phyloP scores from a whole-genome alignment of 2,329 filamentous ascomycete species.

The Fusarium sp. region DNA sequence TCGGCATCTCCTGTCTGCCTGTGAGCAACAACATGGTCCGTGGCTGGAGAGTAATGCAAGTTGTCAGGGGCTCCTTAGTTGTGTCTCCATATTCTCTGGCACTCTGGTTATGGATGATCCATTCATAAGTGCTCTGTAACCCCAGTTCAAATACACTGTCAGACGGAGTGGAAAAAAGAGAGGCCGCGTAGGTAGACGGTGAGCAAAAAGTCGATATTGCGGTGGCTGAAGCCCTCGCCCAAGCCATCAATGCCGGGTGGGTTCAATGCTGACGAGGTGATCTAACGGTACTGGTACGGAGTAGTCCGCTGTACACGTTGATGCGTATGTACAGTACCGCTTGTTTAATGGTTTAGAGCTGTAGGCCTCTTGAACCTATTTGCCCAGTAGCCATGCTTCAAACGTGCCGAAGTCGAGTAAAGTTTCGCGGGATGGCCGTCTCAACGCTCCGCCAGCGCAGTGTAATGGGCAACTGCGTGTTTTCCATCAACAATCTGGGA shows the following conservation, averaged over 20 bases:
- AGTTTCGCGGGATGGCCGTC: conserved; percentile 33
- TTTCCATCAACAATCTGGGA: conserved; percentile 1
- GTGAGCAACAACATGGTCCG: conserved; percentile 8
- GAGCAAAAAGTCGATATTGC: conserved; percentile 24
- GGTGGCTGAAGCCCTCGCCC: conserved; percentile 33
- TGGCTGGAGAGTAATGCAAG: conserved; percentile 30
- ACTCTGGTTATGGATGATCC: conserved; percentile 26
- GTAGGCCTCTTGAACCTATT: conserved; percentile 16
- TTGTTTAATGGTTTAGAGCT: conserved; percentile 13
- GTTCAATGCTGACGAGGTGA: conserved; percentile 35
- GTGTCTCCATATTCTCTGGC: conserved; percentile 35
- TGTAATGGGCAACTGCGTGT: conserved; percentile 11
- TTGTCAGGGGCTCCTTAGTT: conserved; percentile 29
- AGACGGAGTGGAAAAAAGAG: conserved; percentile 28
- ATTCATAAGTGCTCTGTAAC: not conserved
- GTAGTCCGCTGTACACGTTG: conserved; percentile 2
- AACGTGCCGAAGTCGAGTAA: conserved; percentile 28
- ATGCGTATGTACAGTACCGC: conserved; percentile 14
- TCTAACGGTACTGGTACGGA: conserved; percentile 1
- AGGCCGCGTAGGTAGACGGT: conserved; percentile 33
- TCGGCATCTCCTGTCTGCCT: conserved; percentile 21
- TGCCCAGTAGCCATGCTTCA: conserved; percentile 8
- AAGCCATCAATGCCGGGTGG: conserved; percentile 27
- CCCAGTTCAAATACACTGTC: conserved; percentile 7
- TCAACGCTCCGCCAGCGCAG: conserved; percentile 21